phyloP scores from a whole-genome alignment of 495 filamentous ascomycete species.

The Penicillium steckii region DNA sequence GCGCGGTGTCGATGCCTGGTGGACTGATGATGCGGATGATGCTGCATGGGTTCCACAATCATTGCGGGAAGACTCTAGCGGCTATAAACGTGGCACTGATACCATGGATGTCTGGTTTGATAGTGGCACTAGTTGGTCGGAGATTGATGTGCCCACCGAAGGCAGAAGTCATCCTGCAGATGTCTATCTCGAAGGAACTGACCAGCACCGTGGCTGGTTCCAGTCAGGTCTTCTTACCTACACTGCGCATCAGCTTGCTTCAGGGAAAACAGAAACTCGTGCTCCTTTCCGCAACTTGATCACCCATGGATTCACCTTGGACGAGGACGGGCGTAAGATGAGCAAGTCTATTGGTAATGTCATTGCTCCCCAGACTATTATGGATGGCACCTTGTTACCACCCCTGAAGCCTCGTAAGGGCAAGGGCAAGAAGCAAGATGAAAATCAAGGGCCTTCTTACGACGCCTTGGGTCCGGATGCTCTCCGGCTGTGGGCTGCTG shows the following conservation, averaged over 20 bases:
- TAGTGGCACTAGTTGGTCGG: slow-evolving; percentile 92
- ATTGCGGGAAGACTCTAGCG: slow-evolving; percentile 40
- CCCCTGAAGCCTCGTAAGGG: slow-evolving; percentile 54
- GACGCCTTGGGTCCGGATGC: slow-evolving; percentile 75
- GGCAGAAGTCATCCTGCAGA: slow-evolving; percentile 63
- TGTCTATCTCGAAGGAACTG: slow-evolving; percentile 88
- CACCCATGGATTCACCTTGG: slow-evolving; percentile 93
- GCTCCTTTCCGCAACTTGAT: slow-evolving; percentile 83
- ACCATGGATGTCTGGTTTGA: slow-evolving; percentile 99
- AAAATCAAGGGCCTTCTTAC: slow-evolving; percentile 46
- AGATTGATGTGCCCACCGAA: slow-evolving; percentile 35
- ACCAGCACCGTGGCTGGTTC: slow-evolving; percentile 98
- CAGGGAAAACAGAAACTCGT: slow-evolving; percentile 31
- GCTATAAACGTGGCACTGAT: slow-evolving; percentile 77
- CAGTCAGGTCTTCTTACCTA: slow-evolving; percentile 96
- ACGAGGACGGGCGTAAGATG: slow-evolving; percentile 91
- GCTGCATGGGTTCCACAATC: slow-evolving; percentile 67
- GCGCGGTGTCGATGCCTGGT: slow-evolving; percentile 88
- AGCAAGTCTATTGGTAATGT: slow-evolving; percentile 96
- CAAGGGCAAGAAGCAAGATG: slow-evolving; percentile 49
- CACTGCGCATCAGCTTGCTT: slow-evolving; percentile 58
- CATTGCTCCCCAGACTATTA: slow-evolving; percentile 77
- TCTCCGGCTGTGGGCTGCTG: slow-evolving; percentile 88
- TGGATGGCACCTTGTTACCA: slow-evolving; percentile 70
- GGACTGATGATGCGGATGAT: slow-evolving; percentile 75